A percentile compares a stretch with the other conserved stretches of the same genome.
Conservation (phyloP, 345 rosid species). For the Eucalyptus erythrocorys region DNA sequence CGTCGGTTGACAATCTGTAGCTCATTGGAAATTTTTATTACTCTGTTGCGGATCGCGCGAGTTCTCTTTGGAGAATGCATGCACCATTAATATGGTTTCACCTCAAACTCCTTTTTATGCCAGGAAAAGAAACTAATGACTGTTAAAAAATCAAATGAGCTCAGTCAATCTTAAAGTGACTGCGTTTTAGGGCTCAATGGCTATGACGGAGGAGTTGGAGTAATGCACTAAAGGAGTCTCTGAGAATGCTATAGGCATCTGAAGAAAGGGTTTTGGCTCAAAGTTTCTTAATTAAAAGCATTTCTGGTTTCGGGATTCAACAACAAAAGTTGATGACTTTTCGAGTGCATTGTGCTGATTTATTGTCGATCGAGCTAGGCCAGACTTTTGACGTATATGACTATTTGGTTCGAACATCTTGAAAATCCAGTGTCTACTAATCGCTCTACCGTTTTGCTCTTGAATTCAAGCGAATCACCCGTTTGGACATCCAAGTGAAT, state of each 20-base stretch:
- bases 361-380: not conserved
- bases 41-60: accelerated
- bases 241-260: not conserved
- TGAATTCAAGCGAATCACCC: not conserved
- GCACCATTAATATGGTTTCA: not conserved
- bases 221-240: not conserved
- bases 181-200: not conserved
- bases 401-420: not conserved
- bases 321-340: not conserved
- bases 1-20: not conserved
- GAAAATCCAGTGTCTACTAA: not conserved
- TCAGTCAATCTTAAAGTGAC: not conserved
- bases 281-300: not conserved
- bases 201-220: not conserved
- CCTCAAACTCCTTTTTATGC: not conserved
- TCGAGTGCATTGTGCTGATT: not conserved
- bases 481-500: not conserved
- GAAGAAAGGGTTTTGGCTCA: not conserved
- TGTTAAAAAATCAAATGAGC: not conserved
- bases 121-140: not conserved
- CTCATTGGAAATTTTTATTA: not conserved
- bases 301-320: not conserved
- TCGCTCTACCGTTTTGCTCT: not conserved
- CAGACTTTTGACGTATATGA: not conserved
- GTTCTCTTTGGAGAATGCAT: not conserved